A percentile compares a stretch with the other conserved stretches of the same genome.
phyloP scores from a whole-genome alignment of 345 rosid genomes.

The Populus nigra region DNA sequence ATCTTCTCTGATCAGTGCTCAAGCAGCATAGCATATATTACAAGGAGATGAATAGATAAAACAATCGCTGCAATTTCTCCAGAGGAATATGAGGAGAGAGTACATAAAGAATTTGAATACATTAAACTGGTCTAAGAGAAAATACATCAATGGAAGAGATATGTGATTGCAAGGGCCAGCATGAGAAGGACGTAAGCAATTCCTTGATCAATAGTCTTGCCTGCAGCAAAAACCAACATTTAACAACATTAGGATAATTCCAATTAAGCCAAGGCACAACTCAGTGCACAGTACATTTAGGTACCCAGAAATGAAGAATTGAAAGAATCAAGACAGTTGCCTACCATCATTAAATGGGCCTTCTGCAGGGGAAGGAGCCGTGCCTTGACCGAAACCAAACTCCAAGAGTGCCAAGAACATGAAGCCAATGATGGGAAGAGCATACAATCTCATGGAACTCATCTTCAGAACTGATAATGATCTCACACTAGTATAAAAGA shows the following conservation, averaged over 20 bases:
- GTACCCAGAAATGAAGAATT: not conserved
- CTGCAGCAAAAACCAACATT: constrained; percentile 11
- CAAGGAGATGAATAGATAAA: not conserved
- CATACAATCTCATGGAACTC: constrained; percentile 21
- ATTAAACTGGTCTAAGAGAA: not conserved
- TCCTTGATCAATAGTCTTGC: constrained; percentile 42
- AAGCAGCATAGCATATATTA: not conserved
- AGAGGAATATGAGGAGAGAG: constrained; percentile 1
- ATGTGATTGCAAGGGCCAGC: constrained; percentile 40
- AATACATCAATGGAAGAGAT: constrained; percentile 32
- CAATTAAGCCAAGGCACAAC: not conserved
- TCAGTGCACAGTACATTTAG: no score
- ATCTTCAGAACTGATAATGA: not conserved
- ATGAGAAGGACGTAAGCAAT: constrained; percentile 38
- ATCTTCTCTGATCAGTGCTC: not conserved
- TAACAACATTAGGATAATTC: not conserved
- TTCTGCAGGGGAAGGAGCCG: constrained; percentile 40
- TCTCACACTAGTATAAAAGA: not conserved
- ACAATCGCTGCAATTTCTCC: constrained; percentile 7
- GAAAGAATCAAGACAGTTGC: not conserved
- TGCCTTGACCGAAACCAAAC: constrained; percentile 34
- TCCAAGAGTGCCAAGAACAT: constrained; percentile 39
- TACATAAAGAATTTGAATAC: constrained; percentile 8
- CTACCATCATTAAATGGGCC: constrained; percentile 43
- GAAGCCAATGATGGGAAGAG: constrained; percentile 27